These are phyloP conservation scores for Podospora pseudopauciseta DNA, from an alignment of 495 filamentous ascomycete species.

Conservation along the genomic window DNA sequence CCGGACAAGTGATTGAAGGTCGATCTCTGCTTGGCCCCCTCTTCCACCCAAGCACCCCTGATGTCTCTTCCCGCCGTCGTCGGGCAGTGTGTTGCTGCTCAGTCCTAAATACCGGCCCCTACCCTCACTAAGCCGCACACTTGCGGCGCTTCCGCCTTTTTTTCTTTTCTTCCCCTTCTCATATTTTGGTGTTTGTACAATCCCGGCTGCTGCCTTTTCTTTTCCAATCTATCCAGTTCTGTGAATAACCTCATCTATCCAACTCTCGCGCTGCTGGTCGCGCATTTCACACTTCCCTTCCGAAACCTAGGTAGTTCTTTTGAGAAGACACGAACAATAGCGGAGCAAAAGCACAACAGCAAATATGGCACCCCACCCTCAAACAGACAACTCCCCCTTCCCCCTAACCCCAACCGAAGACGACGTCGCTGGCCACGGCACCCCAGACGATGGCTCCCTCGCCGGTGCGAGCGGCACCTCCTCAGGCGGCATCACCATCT, in stretches of 20 bases:
- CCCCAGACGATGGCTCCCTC: slow-evolving; percentile 15
- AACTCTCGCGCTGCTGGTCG: slow-evolving; percentile 16
- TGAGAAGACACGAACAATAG: not conserved
- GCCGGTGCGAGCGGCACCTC: slow-evolving; percentile 55
- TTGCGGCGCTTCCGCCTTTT: not conserved
- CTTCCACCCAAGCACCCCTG: not conserved
- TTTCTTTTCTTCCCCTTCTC: not conserved
- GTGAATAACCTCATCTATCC: slow-evolving; percentile 5
- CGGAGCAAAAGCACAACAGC: not conserved
- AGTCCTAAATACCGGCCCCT: not conserved
- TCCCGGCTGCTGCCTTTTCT: slow-evolving; percentile 5
- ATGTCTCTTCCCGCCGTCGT: too few species aligned
- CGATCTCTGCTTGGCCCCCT: not conserved
- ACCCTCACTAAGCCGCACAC: not conserved
- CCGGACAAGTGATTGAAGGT: not conserved
- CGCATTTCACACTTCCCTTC: not conserved
- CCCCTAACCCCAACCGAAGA: not conserved
- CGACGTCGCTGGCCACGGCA: slow-evolving; percentile 6
- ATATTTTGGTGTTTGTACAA: slow-evolving; percentile 9
- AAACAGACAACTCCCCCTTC: not conserved
- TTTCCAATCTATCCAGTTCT: not conserved
- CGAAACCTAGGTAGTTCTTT: not conserved
- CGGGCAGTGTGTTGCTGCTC: not conserved
- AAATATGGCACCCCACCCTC: slow-evolving; percentile 7
- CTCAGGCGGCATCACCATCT: slow-evolving; percentile 50